These are phyloP conservation scores for Irineochytrium annulatum DNA, from an alignment of 192 early-diverging fungal genomes.

Conservation along the genomic window DNA sequence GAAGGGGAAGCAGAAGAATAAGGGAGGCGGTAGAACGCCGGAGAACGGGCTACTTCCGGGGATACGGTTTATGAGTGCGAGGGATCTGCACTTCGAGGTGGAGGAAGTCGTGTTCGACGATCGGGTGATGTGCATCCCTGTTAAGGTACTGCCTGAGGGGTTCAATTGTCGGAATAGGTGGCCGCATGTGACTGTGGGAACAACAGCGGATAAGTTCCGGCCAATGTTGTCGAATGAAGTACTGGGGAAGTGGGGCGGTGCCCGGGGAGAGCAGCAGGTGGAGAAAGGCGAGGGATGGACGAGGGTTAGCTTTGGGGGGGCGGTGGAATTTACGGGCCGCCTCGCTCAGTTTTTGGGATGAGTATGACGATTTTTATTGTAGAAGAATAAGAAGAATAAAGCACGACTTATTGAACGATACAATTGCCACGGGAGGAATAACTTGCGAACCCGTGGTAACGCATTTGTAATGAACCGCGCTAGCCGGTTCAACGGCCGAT, in stretches of 20 bases:
- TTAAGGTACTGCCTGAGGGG: conserved; percentile 1
- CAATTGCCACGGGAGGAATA: too few relatives aligned
- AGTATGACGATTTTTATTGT: not conserved
- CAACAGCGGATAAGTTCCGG: not conserved
- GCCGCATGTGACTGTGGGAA: not conserved
- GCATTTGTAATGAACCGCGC: too few relatives aligned
- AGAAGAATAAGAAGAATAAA: not conserved
- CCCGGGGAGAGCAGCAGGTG: not conserved
- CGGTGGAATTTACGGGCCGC: not conserved
- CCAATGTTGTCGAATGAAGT: conserved; percentile 2
- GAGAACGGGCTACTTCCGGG: too few relatives aligned
- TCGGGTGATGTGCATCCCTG: conserved; percentile 4
- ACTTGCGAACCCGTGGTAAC: too few relatives aligned
- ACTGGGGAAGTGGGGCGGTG: not conserved
- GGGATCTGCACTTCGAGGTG: not conserved
- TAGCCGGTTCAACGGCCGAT: too few relatives aligned
- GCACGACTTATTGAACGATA: too few relatives aligned
- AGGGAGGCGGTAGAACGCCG: too few relatives aligned
- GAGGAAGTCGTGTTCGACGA: not conserved
- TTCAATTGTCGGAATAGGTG: not conserved
- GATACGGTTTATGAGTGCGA: too few relatives aligned
- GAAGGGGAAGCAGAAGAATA: too few relatives aligned
- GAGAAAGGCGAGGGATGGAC: not conserved
- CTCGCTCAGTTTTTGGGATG: not conserved
- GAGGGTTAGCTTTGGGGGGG: not conserved